Conservation (phyloP, 345 rosid species). For the Camelina laxa region DNA sequence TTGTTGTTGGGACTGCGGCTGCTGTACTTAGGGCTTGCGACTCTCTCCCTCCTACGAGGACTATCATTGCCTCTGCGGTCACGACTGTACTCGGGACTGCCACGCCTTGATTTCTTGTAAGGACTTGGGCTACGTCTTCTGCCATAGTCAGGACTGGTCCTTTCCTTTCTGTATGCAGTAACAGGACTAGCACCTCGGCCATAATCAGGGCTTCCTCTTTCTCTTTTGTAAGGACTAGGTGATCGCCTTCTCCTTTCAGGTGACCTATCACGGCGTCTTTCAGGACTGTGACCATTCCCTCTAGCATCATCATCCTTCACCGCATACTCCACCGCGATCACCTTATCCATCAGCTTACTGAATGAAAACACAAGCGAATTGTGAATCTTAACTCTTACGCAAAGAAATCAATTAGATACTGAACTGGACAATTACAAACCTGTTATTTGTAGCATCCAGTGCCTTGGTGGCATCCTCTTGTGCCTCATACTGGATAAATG, state of each 20-base stretch:
- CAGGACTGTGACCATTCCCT: slow-evolving; percentile 73
- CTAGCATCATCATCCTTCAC: slow-evolving; percentile 87
- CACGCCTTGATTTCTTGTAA: slow-evolving; percentile 57
- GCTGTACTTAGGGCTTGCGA: slow-evolving; percentile 51
- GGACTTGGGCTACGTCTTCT: slow-evolving; percentile 66
- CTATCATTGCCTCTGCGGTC: slow-evolving; percentile 60
- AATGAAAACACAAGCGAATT: slow-evolving; percentile 29
- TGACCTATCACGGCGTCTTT: slow-evolving; percentile 74
- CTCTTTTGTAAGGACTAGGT: slow-evolving; percentile 78
- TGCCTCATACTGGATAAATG: slow-evolving; percentile 84
- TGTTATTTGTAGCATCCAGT: slow-evolving; percentile 78
- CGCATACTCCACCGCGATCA: slow-evolving; percentile 94
- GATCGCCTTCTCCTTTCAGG: slow-evolving; percentile 81
- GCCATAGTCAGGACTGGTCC: slow-evolving; percentile 80
- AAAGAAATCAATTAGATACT: slow-evolving; percentile 6
- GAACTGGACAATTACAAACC: slow-evolving; percentile 49
- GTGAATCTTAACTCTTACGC: slow-evolving; percentile 10
- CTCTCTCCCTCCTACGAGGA: slow-evolving; percentile 64
- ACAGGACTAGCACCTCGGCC: slow-evolving; percentile 79
- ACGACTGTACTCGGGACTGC: slow-evolving; percentile 62
- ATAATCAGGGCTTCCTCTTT: slow-evolving; percentile 93
- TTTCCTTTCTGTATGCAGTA: slow-evolving; percentile 57
- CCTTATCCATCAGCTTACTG: slow-evolving; percentile 91
- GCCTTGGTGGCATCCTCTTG: slow-evolving; percentile 93
- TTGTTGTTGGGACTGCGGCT: slow-evolving; percentile 58